Evolutionary conservation across 805 yeast species (phyloP).

Genomic region (Candida pseudofarinosa): DNA sequence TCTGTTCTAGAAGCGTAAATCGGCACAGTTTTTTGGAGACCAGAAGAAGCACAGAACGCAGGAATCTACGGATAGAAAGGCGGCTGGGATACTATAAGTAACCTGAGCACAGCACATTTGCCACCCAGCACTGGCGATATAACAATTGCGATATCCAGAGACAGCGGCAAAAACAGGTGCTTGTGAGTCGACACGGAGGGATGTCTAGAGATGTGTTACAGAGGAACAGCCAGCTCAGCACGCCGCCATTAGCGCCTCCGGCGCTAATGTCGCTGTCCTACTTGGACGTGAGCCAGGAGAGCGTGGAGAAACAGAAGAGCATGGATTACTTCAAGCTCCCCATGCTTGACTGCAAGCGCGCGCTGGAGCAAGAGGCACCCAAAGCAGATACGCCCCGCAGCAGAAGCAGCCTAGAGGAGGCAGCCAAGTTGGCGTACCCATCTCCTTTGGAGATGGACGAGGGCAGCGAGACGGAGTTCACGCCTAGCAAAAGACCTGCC

Average conservation of each 20-base stretch:
- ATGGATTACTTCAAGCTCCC: conserved; percentile 1
- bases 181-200: not conserved
- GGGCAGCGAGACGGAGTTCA: not conserved
- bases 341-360: not conserved
- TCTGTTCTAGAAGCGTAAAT: not conserved
- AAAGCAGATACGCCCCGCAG: not conserved
- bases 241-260: not conserved
- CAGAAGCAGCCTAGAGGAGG: not conserved
- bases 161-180: not conserved
- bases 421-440: conserved; percentile 1
- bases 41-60: not conserved
- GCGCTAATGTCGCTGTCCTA: not conserved
- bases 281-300: not conserved
- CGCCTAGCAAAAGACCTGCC: conserved; percentile 4
- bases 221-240: conserved; percentile 1
- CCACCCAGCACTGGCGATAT: not conserved
- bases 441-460: conserved; percentile 6
- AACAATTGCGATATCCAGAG: not conserved
- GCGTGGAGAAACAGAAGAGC: not conserved
- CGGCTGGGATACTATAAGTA: not conserved
- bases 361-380: not conserved
- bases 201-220: not conserved
- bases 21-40: not conserved
- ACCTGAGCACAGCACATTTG: not conserved
- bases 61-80: not conserved